Evolutionary conservation across 169 alveolate species (phyloP).

Genomic region (Eimeria falciformis): DNA sequence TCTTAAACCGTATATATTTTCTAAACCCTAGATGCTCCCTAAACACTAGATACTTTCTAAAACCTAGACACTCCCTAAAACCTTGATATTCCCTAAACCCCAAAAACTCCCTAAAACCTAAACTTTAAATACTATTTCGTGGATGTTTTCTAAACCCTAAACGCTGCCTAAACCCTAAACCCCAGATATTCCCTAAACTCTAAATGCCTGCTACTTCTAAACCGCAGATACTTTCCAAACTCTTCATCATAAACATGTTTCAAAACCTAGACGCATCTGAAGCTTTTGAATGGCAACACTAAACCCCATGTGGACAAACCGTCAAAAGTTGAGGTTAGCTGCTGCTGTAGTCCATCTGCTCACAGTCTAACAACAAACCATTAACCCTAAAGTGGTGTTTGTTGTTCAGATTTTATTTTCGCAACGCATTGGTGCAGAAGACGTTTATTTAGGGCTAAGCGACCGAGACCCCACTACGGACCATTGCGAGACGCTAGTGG

Average conservation of each 20-base stretch:
- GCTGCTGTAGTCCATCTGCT: too few species aligned
- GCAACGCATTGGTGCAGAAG: conserved; percentile 48
- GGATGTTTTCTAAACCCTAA: background rate
- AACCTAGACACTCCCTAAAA: background rate
- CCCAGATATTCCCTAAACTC: too few species aligned
- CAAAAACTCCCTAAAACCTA: background rate
- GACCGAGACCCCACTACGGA: conserved; percentile 56
- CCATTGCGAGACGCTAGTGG: conserved; percentile 46
- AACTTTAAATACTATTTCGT: background rate
- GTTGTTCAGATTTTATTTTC: background rate
- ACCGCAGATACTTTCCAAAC: too few species aligned
- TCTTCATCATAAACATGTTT: too few species aligned
- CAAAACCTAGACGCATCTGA: too few species aligned
- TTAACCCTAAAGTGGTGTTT: too few species aligned
- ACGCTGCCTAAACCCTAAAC: conserved; percentile 12
- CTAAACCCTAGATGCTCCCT: background rate
- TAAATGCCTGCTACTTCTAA: too few species aligned
- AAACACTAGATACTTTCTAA: background rate
- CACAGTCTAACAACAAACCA: too few species aligned
- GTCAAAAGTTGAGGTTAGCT: too few species aligned
- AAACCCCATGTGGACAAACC: too few species aligned
- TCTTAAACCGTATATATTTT: too few species aligned
- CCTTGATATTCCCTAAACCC: background rate
- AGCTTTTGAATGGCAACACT: too few species aligned
- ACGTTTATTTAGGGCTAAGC: conserved; percentile 49